Base-by-base conservation (phyloP, 2,329 filamentous ascomycete genomes). In the Trichoderma pleuroti region DNA sequence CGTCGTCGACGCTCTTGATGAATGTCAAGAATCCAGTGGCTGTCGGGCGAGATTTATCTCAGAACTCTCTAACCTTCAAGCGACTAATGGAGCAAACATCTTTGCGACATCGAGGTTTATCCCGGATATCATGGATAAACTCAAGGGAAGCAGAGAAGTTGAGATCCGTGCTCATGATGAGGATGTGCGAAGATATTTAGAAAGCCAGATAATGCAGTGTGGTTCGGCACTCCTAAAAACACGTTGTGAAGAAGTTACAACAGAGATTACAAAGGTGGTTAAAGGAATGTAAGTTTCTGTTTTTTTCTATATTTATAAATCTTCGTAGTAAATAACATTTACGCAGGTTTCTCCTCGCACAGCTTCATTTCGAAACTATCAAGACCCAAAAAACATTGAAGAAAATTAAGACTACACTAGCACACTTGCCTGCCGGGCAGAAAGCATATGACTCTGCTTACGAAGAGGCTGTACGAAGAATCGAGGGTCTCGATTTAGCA, bases 31-130 rank as follows among this genome's bases (percentile, higher is more conserved):
- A 28, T 11, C 34, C 24, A 32, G 36, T 21, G 34, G 66, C 21
- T 39, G 34, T 28, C 32, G 21, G n/a, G 9, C 7, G 10, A 28
- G 16, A 2, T 42, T 70, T 10, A 26, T 54, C 5, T 63, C 57
- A 4, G 32, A 57, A 32, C 28, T 70, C 1, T 32, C 5, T 26
- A 39, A 46, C 3, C 59, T 70, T 8, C 32, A 49, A 34, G n/a
- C 0, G 11, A 42, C 8, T 2, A 26, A 8, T 16, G 28, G 12
- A 21, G 28, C 3, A 9, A 70, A 61, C 2, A 49, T 70, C 5
- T 32, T 70, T 52, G 54, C n/a, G 2, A 70, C 68, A 4, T 70
- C 0, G 77, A 84, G 18, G 18, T 21, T 42, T n/a, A 59, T 24
- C 14, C 65, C 52, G 1, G 36, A 70, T 9, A 60, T 72, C 21